Evolutionary conservation across 441 rosid genomes (phyloP), one percentile per base, ranked within the genome.

Genomic region (Mallotus repandus): DNA sequence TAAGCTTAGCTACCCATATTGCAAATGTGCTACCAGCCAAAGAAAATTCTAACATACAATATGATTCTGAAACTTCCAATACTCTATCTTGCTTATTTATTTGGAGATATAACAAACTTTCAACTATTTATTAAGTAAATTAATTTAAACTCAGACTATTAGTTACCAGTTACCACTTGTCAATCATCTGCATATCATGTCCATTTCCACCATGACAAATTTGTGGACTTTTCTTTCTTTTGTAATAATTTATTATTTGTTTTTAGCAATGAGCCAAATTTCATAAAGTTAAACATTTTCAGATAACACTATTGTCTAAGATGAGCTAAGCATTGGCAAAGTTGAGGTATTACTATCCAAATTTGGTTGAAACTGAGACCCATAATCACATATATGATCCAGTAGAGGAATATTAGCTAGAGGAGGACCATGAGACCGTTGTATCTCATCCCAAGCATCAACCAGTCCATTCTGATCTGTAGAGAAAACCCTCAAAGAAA

Each of bases 361-460:
- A 66, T 88, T 79, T 46, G 89, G 89, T 48, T 85, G 98, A 72
- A 83, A 73, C 22, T 76, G 89, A 66, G 78, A 65, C 13, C 83
- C 79, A 10, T 67, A 65, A 73, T 81, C 78, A 79, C 79, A 76
- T 45, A 82, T 59, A 69, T 80, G 86, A 66, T 79, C 85, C 68
- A 83, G 14, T 38, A 72, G 75, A 71, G 86, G 86, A 70, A 74
- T 77, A 77, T 71, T 70, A 70, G 76, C 83, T 72, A 66, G 79
- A 35, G 68, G 72, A 16, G 68, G 71, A 9, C 60, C 54, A 57
- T 49, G 62, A 58, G 77, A 70, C 41, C 72, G 81, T 69, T 90
- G 92, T 45, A 91, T 82, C 73, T 96, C 99, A 70, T 93, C 89
- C 99, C 98, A 96, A 15, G 88, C 98, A 58, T 84, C 90, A 48